Evolutionary conservation across 352 stramenopile species (phyloP).

Genomic region (Phytophthora quininea): DNA sequence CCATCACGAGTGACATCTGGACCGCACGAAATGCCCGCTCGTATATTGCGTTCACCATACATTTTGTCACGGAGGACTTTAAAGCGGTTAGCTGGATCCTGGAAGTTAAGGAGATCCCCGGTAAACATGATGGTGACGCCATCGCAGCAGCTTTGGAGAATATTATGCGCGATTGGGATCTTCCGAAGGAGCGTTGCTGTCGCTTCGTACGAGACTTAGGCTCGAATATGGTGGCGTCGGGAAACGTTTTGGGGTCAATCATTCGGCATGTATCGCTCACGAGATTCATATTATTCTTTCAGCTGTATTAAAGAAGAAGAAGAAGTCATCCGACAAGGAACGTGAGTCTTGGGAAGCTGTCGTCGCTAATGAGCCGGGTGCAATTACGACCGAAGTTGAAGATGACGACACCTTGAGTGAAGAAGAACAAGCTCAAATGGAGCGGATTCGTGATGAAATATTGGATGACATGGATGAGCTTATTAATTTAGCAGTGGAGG

Average conservation of each 20-base stretch:
- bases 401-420: conserved; percentile 8
- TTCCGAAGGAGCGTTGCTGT: conserved; percentile 2
- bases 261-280: conserved; percentile 18
- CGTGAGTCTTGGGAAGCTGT: neutral
- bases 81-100: conserved; percentile 6
- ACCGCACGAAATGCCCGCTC: conserved; percentile 9
- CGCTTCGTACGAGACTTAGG: conserved; percentile 12
- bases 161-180: conserved; percentile 8
- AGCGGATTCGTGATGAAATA: neutral
- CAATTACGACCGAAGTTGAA: conserved; percentile 5
- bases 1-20: conserved; percentile 22
- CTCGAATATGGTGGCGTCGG: conserved; percentile 16
- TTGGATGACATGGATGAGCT: too few species aligned
- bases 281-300: conserved; percentile 13
- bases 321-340: conserved; percentile 1
- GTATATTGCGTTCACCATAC: conserved; percentile 19
- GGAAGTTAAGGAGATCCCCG: conserved; percentile 11
- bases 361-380: neutral
- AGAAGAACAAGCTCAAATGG: conserved; percentile 5
- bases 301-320: conserved; percentile 2
- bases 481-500: neutral
- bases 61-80: conserved; percentile 14
- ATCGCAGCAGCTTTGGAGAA: conserved; percentile 11
- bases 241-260: conserved; percentile 3
- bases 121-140: conserved; percentile 6